A percentile compares a stretch with the other conserved stretches of the same genome.
Evolutionary conservation across 768 basidiomycete genomes (phyloP).

Genomic region (Omphalotus guepiniiformis): DNA sequence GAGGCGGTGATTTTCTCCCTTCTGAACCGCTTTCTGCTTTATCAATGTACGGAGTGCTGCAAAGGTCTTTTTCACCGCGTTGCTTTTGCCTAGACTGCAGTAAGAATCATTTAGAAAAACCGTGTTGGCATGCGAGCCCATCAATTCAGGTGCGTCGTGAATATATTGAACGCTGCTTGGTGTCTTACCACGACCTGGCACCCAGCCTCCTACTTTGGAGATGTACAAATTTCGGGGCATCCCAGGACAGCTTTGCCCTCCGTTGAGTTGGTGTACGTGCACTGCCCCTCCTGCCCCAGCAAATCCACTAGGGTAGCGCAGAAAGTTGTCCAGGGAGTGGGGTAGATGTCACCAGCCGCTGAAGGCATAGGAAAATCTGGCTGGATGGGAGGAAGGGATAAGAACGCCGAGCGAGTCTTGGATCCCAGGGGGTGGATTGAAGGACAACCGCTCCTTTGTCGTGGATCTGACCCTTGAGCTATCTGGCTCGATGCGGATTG

Average conservation of each 20-base stretch:
- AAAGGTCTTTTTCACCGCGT: no score
- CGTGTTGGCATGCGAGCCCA: no score
- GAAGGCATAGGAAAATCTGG: constrained; percentile 44
- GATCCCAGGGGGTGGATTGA: constrained; percentile 66
- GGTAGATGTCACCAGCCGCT: constrained; percentile 29
- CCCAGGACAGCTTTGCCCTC: constrained; percentile 39
- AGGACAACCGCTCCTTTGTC: constrained; percentile 35
- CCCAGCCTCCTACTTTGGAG: constrained; percentile 43
- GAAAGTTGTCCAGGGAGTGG: constrained; percentile 6
- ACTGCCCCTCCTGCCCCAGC: neutral
- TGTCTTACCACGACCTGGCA: no score
- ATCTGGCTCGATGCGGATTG: neutral
- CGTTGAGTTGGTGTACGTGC: constrained; percentile 27
- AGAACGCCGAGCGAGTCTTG: constrained; percentile 61
- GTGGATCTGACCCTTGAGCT: neutral
- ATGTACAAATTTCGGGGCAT: constrained; percentile 35
- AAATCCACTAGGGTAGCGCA: neutral
- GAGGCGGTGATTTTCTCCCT: no score
- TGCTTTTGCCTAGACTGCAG: no score
- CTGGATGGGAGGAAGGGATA: constrained; percentile 52
- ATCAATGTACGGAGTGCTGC: no score
- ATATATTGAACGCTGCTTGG: no score
- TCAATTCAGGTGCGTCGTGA: no score
- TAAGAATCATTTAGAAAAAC: no score
- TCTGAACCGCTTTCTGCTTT: no score